Evolutionary conservation across 805 yeast genomes (phyloP).

Genomic region (Metschnikowia proteae): DNA sequence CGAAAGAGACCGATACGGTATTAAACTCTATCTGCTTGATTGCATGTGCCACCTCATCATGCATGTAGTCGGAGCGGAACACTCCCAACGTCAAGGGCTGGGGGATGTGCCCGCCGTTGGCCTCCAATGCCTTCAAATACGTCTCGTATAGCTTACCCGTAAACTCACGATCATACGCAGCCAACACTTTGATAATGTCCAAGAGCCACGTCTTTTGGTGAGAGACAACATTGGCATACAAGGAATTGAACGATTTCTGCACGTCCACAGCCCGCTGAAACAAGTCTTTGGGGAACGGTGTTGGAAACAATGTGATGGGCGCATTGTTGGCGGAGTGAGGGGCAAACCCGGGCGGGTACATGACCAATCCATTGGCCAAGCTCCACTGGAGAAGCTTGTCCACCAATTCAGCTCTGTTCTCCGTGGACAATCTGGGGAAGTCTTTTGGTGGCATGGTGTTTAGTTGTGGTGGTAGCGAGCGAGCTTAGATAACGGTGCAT

Average conservation of each 20-base stretch:
- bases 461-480: not conserved
- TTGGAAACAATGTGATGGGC: constrained; percentile 88
- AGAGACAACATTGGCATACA: constrained; percentile 69
- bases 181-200: constrained; percentile 49
- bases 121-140: constrained; percentile 46
- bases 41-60: constrained; percentile 37
- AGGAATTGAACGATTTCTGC: constrained; percentile 64
- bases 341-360: constrained; percentile 63
- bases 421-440: constrained; percentile 32
- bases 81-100: constrained; percentile 77
- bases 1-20: constrained; percentile 93
- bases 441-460: constrained; percentile 19
- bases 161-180: constrained; percentile 65
- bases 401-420: constrained; percentile 31
- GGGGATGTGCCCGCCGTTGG: constrained; percentile 40
- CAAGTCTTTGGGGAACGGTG: constrained; percentile 71
- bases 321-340: constrained; percentile 54
- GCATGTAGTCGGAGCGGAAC: constrained; percentile 87
- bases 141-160: constrained; percentile 74
- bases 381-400: constrained; percentile 68
- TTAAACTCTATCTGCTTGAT: constrained; percentile 96
- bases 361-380: constrained; percentile 72
- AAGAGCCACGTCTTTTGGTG: constrained; percentile 57
- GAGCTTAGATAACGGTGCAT: not conserved
- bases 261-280: constrained; percentile 65